Evolutionary conservation across 257 asterid genomes (phyloP).

Genomic region (Linaria vulgaris): DNA sequence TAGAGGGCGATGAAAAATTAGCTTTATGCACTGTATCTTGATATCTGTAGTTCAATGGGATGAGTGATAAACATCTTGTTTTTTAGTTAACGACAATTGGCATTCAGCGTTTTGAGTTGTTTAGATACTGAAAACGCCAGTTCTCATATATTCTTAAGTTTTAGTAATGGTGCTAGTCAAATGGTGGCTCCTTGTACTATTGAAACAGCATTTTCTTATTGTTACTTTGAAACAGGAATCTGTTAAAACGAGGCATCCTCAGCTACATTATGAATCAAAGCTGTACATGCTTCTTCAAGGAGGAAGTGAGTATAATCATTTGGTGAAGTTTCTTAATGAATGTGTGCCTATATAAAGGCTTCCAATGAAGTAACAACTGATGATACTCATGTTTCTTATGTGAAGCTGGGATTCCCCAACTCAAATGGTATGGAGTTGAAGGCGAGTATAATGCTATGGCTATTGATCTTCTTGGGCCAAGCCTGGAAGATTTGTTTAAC

Average conservation of each 20-base stretch:
- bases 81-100: not conserved
- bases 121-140: slow-evolving; percentile 7
- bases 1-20: slow-evolving; percentile 8
- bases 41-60: slow-evolving; percentile 1
- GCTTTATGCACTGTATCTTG: slow-evolving; percentile 11
- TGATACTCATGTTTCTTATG: slow-evolving; percentile 23
- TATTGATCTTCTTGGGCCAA: slow-evolving; percentile 96
- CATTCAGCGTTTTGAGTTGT: slow-evolving; percentile 15
- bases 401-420: slow-evolving; percentile 93
- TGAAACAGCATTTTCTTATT: slow-evolving; percentile 4
- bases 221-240: slow-evolving; percentile 55
- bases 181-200: not conserved
- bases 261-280: slow-evolving; percentile 95
- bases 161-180: slow-evolving; percentile 15
- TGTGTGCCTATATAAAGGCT: slow-evolving; percentile 3
- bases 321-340: not conserved
- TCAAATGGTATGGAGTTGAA: slow-evolving; percentile 97
- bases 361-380: slow-evolving; percentile 13
- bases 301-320: slow-evolving; percentile 68
- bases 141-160: not conserved
- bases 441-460: slow-evolving; percentile 95
- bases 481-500: slow-evolving; percentile 93
- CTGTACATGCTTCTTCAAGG: slow-evolving; percentile 96
- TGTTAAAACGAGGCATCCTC: slow-evolving; percentile 91
- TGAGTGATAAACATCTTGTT: slow-evolving; percentile 4